Conservation (phyloP, 78 protist species). For the Corallochytrium limacisporum region DNA sequence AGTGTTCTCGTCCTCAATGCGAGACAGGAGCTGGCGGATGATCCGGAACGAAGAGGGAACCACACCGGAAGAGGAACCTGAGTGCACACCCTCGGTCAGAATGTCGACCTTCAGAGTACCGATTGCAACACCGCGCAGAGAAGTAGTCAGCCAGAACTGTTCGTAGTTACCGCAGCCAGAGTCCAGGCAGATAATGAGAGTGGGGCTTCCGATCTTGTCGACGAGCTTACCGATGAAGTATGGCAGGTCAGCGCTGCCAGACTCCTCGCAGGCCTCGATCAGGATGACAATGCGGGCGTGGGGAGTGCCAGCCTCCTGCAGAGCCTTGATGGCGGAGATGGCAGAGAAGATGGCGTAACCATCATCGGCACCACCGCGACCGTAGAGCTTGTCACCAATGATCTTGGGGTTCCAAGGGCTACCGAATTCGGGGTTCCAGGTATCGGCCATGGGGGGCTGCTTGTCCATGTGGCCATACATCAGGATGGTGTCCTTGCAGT, state of each 20-base stretch:
- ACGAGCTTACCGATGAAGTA: conserved; percentile 27
- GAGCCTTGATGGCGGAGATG: conserved; percentile 38
- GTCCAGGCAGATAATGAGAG: conserved; percentile 67
- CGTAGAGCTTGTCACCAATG: conserved; percentile 43
- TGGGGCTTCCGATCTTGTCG: conserved; percentile 26
- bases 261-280: conserved; percentile 74
- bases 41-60: conserved; percentile 68
- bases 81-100: conserved; percentile 56
- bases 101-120: conserved; percentile 43
- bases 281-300: conserved; percentile 55
- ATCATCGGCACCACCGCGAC: conserved; percentile 83
- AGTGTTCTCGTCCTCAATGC: conserved; percentile 55
- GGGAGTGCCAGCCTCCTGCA: conserved; percentile 34
- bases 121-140: conserved; percentile 56
- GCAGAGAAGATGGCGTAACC: conserved; percentile 72
- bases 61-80: conserved; percentile 65
- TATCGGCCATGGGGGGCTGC: conserved; percentile 67
- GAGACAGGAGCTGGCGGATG: conserved; percentile 31
- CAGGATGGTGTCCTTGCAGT: conserved; percentile 30
- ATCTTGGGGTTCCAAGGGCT: conserved; percentile 63
- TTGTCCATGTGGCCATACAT: conserved; percentile 83
- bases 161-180: conserved; percentile 66
- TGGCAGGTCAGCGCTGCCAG: conserved; percentile 54
- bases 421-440: conserved; percentile 56
- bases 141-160: conserved; percentile 41